Evolutionary conservation across 2,329 filamentous ascomycete species (phyloP), one percentile per base, ranked within the genome.

Genomic region (Aspergillus persii): DNA sequence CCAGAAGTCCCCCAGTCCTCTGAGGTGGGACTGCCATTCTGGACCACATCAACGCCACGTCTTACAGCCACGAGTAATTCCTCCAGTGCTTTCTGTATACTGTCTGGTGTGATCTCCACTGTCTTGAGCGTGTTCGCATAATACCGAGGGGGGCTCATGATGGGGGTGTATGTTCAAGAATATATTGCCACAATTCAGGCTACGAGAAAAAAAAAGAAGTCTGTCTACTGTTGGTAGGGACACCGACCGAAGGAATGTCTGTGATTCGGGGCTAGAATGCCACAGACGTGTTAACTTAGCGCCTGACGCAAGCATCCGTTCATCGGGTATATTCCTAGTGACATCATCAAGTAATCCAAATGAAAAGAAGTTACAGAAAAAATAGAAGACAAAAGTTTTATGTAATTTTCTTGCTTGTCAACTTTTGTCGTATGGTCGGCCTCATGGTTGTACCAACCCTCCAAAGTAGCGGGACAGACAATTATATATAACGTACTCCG

Each of bases 21-120:
- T 29, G 66, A 67, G 8, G 67, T 56, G 33, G 64, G 61, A 30
- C 61, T 65, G 11, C 66, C 66, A n/a, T 59, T 46, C 18, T 68
- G 66, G 12, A 77, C 60, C 11, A 71, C 49, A 26, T 65, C 59
- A 15, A 71, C 61, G 7, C 72, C 72, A 48, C 63, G 66, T 27
- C 63, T 63, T 30, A 75, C 67, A 1, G 73, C 72, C 27, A 54
- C 30, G 26, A 69, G 71, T 12, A 77, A 62, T 52, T 75, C 64
- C 53, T 61, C 54, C 1, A 76, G 65, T 2, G 61, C 58, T n/a
- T 56, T 51, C 18, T 61, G 58, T 9, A 74, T 58, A 23, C 51
- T 56, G 3, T 44, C 55, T 29, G 59, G 59, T 41, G 61, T 63
- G 18, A 70, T 64, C 8, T 58, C 57, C 15, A 68, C 46, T 15